Percentiles rank a stretch among this genome's conserved stretches.
Conservation (phyloP, 306 rosid genomes). For the Medicago lupulina region DNA sequence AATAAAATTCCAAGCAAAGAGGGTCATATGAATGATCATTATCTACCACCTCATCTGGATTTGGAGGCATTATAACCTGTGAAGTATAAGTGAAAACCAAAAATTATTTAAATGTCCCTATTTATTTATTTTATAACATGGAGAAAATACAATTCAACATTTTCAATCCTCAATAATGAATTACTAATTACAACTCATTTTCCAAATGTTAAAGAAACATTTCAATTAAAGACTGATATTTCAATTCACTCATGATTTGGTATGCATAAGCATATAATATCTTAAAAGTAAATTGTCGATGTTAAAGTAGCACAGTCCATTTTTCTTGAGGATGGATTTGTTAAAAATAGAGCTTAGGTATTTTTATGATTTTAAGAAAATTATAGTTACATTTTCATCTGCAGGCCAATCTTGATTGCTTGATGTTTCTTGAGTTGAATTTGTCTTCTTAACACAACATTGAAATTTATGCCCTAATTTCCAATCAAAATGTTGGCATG, state of each 20-base stretch:
- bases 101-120: background rate
- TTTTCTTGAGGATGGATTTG: too few species aligned
- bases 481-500: constrained; percentile 48
- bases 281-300: background rate
- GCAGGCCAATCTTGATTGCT: background rate
- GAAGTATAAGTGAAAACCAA: background rate
- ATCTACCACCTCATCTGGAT: constrained; percentile 23
- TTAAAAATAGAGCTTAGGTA: background rate
- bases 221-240: background rate
- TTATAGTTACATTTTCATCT: constrained; percentile 11
- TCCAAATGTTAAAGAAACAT: background rate
- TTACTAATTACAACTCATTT: background rate
- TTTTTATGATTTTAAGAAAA: background rate
- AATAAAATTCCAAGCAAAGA: constrained; percentile 39
- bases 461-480: constrained; percentile 40
- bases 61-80: constrained; percentile 7
- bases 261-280: background rate
- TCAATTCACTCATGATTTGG: background rate
- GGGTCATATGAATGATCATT: constrained; percentile 31
- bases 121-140: background rate
- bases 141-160: background rate
- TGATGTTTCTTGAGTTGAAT: background rate
- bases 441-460: constrained; percentile 17
- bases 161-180: background rate
- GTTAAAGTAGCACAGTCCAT: too few species aligned